Evolutionary conservation across 495 filamentous ascomycete genomes (phyloP).

Genomic region (Daldinia bambusicola): DNA sequence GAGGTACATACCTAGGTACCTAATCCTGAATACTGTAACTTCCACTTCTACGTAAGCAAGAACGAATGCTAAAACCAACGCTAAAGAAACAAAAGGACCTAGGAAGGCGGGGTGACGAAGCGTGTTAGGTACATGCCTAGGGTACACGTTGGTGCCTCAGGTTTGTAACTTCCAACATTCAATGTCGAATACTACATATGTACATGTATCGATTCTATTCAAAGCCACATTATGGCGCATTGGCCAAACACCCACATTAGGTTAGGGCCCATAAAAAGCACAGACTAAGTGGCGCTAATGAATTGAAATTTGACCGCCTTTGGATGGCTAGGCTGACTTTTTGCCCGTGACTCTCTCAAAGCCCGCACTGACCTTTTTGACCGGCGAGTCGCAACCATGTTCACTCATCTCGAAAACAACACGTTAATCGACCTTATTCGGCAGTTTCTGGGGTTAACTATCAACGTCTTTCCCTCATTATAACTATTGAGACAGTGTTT

Average conservation of each 20-base stretch:
- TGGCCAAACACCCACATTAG: no score
- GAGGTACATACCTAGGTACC: no score
- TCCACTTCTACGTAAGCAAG: background rate
- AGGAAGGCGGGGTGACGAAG: background rate
- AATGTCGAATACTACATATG: no score
- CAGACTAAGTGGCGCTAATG: constrained; percentile 11
- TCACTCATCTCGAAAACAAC: constrained; percentile 40
- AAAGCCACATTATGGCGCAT: constrained; percentile 15
- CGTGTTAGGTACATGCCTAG: no score
- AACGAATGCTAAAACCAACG: background rate
- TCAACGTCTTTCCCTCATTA: constrained; percentile 23
- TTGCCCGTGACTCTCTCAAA: constrained; percentile 25
- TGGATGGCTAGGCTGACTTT: constrained; percentile 35
- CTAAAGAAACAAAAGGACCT: background rate
- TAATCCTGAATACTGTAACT: no score
- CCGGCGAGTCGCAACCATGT: constrained; percentile 26
- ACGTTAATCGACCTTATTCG: constrained; percentile 41
- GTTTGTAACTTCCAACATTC: background rate
- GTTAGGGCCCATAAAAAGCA: constrained; percentile 1
- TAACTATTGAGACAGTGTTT: constrained; percentile 9
- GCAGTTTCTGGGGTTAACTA: constrained; percentile 22
- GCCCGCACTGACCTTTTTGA: constrained; percentile 32
- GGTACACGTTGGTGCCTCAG: no score
- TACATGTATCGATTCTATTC: background rate
- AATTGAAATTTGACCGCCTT: constrained; percentile 38